Conservation (phyloP, 2,329 filamentous ascomycete genomes). For the Claviceps spartinae region DNA sequence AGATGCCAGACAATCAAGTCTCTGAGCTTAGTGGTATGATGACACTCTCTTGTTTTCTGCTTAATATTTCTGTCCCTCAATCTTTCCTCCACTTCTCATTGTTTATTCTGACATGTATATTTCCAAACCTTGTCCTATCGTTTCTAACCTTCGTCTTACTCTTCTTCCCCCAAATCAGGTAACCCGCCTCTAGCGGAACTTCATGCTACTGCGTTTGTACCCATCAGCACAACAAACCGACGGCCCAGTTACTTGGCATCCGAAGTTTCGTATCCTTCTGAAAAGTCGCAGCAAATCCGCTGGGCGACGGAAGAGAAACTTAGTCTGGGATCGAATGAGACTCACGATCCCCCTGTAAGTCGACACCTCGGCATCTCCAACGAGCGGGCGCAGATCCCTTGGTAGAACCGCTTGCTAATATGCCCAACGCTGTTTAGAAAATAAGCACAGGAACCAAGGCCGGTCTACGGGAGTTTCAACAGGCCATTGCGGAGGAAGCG, state of each 20-base stretch:
- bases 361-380: background rate
- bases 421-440: background rate
- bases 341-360: background rate
- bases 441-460: background rate
- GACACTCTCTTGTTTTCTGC: background rate
- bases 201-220: constrained; percentile 20
- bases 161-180: constrained; percentile 16
- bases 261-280: background rate
- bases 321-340: background rate
- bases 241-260: background rate
- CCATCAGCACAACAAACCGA: constrained; percentile 1
- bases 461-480: background rate
- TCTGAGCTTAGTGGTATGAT: constrained; percentile 33
- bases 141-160: background rate
- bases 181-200: constrained; percentile 32
- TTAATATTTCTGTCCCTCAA: background rate
- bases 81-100: background rate
- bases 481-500: constrained; percentile 2
- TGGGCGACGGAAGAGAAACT: background rate
- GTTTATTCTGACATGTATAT: background rate
- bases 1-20: constrained; percentile 31
- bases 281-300: background rate
- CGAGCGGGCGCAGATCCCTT: background rate
- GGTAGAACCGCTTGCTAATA: background rate
- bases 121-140: background rate